Conservation (phyloP, 768 basidiomycete species). For the Agaricus blazei region DNA sequence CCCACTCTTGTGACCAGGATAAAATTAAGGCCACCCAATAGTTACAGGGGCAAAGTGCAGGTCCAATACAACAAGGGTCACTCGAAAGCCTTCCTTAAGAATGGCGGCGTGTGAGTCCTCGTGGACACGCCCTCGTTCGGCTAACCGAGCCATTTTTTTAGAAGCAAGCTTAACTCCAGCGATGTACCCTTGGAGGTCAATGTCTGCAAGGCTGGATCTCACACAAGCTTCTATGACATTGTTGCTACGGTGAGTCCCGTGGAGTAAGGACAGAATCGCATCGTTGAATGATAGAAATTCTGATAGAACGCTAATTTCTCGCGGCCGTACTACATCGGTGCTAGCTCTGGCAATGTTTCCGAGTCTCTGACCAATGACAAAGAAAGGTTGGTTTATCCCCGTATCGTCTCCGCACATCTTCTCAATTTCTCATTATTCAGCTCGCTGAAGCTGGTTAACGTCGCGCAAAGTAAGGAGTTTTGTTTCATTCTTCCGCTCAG, state of each 20-base stretch:
- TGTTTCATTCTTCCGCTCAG: not conserved
- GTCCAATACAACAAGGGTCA: conserved; percentile 26
- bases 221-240: conserved; percentile 25
- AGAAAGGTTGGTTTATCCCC: conserved; percentile 16
- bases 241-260: conserved; percentile 27
- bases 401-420: not conserved
- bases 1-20: too few species aligned
- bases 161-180: conserved; percentile 30
- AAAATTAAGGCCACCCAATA: conserved; percentile 3
- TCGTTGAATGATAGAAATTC: not conserved
- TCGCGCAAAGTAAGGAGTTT: conserved; percentile 26
- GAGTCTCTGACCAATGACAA: conserved; percentile 10
- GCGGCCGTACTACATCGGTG: conserved; percentile 35
- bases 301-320: conserved; percentile 34
- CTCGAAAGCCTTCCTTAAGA: conserved; percentile 26
- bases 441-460: conserved; percentile 28
- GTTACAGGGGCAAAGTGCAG: conserved; percentile 31
- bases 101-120: conserved; percentile 20
- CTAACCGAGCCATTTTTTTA: conserved; percentile 7
- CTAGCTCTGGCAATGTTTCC: conserved; percentile 13
- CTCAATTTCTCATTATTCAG: conserved; percentile 16
- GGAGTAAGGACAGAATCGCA: not conserved
- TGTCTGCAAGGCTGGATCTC: conserved; percentile 17
- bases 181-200: conserved; percentile 28
- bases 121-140: not conserved